Evolutionary conservation across 169 alveolate genomes (phyloP).

Genomic region (Besnoitia besnoiti): DNA sequence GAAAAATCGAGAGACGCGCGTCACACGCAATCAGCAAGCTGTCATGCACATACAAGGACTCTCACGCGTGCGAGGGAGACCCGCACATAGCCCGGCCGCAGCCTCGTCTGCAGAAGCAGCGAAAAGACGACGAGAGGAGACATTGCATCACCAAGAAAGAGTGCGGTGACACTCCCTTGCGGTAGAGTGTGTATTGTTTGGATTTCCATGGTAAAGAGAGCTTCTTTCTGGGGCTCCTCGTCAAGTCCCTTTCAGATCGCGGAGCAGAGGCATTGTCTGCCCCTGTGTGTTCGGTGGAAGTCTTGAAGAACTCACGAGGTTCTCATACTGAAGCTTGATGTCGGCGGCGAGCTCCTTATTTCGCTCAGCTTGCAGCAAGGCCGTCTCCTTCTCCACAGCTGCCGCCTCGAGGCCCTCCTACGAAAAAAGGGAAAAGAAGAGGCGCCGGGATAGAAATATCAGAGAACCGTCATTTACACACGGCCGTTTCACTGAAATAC

Average conservation of each 20-base stretch:
- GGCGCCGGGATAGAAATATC: background rate
- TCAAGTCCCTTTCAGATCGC: too few relatives aligned
- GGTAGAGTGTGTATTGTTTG: too few relatives aligned
- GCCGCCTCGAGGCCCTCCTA: conserved; percentile 45
- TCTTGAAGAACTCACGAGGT: conserved; percentile 23
- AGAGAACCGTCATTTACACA: background rate
- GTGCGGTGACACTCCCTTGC: too few relatives aligned
- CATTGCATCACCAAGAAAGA: too few relatives aligned
- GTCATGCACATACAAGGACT: background rate
- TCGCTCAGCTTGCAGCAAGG: background rate
- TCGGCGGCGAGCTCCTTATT: background rate
- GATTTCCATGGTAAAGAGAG: too few relatives aligned
- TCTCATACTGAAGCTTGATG: conserved; percentile 34
- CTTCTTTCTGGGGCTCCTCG: too few relatives aligned
- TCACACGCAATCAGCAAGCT: too few relatives aligned
- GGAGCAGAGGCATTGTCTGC: too few relatives aligned
- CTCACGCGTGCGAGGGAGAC: background rate
- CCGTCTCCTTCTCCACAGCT: conserved; percentile 49
- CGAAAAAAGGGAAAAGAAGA: background rate
- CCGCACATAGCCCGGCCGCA: too few relatives aligned
- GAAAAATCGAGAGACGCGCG: background rate
- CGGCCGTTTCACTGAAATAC: background rate
- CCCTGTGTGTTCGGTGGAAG: too few relatives aligned
- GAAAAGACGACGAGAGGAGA: too few relatives aligned
- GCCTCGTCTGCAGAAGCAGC: too few relatives aligned